Base-by-base conservation (phyloP, 164 flowering plant genomes). In the Stephania cephalantha region DNA sequence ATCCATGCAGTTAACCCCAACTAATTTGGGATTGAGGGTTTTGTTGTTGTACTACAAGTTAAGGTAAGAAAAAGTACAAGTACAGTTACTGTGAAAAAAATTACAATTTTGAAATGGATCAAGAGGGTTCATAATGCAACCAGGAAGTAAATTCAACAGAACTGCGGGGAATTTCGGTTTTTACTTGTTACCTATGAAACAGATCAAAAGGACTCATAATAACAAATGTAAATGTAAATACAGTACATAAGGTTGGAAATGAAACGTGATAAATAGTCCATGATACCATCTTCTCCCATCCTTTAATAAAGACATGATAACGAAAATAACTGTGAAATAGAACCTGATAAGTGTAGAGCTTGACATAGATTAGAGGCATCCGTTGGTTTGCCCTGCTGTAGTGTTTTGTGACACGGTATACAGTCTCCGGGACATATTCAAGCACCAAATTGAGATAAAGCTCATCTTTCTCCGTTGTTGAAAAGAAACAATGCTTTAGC, bases 371-470 rank as follows among this genome's bases (percentile, higher is more conserved):
- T 46, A 87, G 74, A 69, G 92, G 93, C 95, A 91, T 91, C 67
- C 93, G 75, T 80, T 91, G 96, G 78, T 86, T 89, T 61, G 83
- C 84, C 77, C 83, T 82, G 78, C 86, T 89, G 77, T 91, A 88
- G 81, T 90, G 91, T 58, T 87, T 91, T 9, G 76, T 72, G 18
- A 90, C 93, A 48, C 93, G 90, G 65, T 88, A 81, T 46, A 87
- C 91, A 20, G 93, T 91, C 80, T 89, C 93, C 69, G 95, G 95
- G 35, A 91, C 91, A 83, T 85, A 91, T 73, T 91, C 95, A 77
- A 91, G 89, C 35, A 91, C 93, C 77, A 91, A 79, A 79, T 91
- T 91, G 75, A 89, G 91, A 80, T 87, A 91, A 35, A 91, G 90
- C 80, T 91, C 92, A 81, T 91, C 91, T 76, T 86, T 86, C 20